These are phyloP conservation scores for Xanthoparmelia taractica DNA, from an alignment of 495 filamentous ascomycete species.

Conservation along the genomic window DNA sequence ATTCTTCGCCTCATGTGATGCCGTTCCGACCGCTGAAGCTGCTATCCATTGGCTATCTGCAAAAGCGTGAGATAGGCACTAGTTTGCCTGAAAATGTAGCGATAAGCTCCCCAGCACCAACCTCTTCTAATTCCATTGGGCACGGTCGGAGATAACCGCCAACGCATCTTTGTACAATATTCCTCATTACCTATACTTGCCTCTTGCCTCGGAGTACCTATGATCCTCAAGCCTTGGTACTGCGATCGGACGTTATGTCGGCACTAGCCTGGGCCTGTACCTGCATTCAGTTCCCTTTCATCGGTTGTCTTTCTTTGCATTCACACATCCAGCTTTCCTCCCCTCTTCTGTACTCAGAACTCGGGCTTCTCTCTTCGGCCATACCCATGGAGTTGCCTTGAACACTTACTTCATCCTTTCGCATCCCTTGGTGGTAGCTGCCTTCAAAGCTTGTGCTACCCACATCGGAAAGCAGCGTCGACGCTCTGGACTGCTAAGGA, in stretches of 20 bases:
- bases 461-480: background rate
- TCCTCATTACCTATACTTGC: background rate
- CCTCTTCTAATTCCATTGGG: too few species aligned
- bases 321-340: background rate
- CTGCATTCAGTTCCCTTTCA: background rate
- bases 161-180: background rate
- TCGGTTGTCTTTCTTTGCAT: background rate
- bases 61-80: too few species aligned
- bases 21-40: too few species aligned
- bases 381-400: too few species aligned
- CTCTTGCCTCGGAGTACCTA: background rate
- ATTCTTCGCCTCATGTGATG: too few species aligned
- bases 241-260: background rate
- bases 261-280: background rate
- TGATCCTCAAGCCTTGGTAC: background rate
- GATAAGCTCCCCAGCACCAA: too few species aligned
- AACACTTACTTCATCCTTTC: background rate
- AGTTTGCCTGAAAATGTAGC: too few species aligned
- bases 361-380: too few species aligned
- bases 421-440: background rate
- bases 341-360: too few species aligned
- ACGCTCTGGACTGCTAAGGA: too few species aligned
- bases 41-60: too few species aligned
- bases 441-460: background rate
- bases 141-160: too few species aligned